phyloP scores from a whole-genome alignment of 2,329 filamentous ascomycete species.

The Dactylella cylindrospora region DNA sequence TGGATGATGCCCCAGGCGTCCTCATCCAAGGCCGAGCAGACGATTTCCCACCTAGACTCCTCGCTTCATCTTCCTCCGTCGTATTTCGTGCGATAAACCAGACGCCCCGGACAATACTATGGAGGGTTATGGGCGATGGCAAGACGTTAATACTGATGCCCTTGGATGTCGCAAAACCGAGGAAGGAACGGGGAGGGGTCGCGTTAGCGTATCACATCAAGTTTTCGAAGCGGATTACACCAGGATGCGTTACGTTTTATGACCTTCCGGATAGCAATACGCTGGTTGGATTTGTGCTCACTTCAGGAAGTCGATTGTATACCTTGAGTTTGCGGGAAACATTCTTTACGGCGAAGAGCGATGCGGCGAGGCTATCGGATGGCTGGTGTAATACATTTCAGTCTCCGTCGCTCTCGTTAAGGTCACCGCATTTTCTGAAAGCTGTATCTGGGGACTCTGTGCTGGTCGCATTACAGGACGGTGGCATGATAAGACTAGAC shows the following conservation, averaged over 20 bases:
- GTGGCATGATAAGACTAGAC: conserved; percentile 71
- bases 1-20: conserved; percentile 51
- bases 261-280: conserved; percentile 77
- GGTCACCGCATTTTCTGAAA: conserved; percentile 77
- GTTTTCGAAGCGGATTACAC: conserved; percentile 72
- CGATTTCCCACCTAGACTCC: conserved; percentile 67
- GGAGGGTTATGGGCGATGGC: conserved; percentile 81
- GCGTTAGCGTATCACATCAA: conserved; percentile 74
- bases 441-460: conserved; percentile 73
- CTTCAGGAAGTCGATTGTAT: conserved; percentile 72
- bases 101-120: conserved; percentile 82
- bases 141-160: conserved; percentile 79
- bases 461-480: conserved; percentile 78
- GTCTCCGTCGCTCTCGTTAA: conserved; percentile 71
- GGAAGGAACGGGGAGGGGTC: conserved; percentile 65
- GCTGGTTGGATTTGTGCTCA: conserved; percentile 76
- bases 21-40: conserved; percentile 59
- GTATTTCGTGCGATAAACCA: conserved; percentile 77
- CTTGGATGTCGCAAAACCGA: conserved; percentile 74
- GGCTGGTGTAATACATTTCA: conserved; percentile 75
- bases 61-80: conserved; percentile 77
- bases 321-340: conserved; percentile 76
- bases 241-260: conserved; percentile 77
- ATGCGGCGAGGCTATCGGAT: conserved; percentile 61
- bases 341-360: conserved; percentile 75